These are phyloP conservation scores for Aspergillus egyptiacus DNA, from an alignment of 495 filamentous ascomycete genomes.

Conservation along the genomic window DNA sequence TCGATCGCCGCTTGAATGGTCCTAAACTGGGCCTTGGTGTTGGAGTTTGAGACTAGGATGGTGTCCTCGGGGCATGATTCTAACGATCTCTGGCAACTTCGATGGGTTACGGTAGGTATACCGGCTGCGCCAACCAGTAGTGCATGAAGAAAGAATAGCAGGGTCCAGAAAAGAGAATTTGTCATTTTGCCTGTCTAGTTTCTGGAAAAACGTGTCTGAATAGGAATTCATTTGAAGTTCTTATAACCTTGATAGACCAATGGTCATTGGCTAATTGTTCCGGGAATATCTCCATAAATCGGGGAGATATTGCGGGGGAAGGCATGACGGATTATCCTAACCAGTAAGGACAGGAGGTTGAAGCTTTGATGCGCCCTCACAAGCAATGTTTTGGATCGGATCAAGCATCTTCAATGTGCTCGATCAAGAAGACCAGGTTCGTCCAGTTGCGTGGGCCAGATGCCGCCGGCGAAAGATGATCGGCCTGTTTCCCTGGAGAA, in stretches of 20 bases:
- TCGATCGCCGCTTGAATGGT: conserved; percentile 48
- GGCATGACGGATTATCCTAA: not conserved
- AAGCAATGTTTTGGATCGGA: conserved; percentile 4
- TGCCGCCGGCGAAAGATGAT: not conserved
- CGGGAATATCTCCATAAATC: conserved; percentile 14
- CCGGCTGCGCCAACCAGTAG: conserved; percentile 8
- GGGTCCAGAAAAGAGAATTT: not conserved
- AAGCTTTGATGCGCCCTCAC: not conserved
- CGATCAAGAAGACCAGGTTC: not conserved
- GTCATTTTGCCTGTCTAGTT: conserved; percentile 3
- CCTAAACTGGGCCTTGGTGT: conserved; percentile 34
- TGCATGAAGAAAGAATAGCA: conserved; percentile 8
- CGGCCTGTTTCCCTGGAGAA: not conserved
- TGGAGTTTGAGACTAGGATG: conserved; percentile 39
- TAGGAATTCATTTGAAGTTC: too few relatives aligned
- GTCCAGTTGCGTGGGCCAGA: not conserved
- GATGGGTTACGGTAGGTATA: conserved; percentile 6
- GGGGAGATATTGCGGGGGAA: conserved; percentile 18
- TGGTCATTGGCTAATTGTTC: not conserved
- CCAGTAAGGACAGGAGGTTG: not conserved
- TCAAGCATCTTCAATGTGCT: conserved; percentile 8
- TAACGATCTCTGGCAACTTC: conserved; percentile 11
- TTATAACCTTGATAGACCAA: not conserved
- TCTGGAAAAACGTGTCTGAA: too few relatives aligned
- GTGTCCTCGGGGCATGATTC: conserved; percentile 43